Conservation (phyloP, 2,329 filamentous ascomycete genomes). For the Cordyceps tenuipes region DNA sequence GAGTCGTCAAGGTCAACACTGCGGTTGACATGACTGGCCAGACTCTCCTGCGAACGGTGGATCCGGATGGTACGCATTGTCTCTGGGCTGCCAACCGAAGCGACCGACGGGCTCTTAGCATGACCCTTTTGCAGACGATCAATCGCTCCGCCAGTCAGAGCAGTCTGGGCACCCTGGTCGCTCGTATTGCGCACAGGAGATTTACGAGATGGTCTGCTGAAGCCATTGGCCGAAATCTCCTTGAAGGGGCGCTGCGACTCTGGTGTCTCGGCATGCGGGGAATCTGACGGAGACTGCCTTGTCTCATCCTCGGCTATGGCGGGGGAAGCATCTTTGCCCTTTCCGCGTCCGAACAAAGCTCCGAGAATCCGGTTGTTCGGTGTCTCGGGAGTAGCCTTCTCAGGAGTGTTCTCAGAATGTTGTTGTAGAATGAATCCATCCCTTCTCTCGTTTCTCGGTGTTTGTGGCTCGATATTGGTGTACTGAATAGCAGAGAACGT, state of each 20-base stretch:
- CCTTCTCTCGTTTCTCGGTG: constrained; percentile 42
- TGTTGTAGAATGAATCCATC: constrained; percentile 49
- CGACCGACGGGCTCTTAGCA: constrained; percentile 29
- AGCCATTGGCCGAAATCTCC: constrained; percentile 53
- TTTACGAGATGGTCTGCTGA: constrained; percentile 32
- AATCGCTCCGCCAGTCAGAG: constrained; percentile 72
- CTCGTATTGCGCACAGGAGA: constrained; percentile 34
- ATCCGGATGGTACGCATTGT: constrained; percentile 35
- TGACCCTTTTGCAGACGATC: constrained; percentile 50
- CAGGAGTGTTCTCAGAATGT: constrained; percentile 27
- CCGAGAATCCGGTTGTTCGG: constrained; percentile 33
- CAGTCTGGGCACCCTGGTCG: constrained; percentile 74
- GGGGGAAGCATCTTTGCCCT: constrained; percentile 30
- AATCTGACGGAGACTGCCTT: constrained; percentile 40
- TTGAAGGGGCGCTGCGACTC: constrained; percentile 51
- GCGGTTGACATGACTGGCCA: constrained; percentile 33
- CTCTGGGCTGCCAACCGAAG: constrained; percentile 26
- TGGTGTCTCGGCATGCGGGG: constrained; percentile 36
- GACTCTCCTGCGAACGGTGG: constrained; percentile 41
- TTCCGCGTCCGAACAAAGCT: constrained; percentile 38
- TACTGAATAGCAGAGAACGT: constrained; percentile 30
- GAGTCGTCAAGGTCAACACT: constrained; percentile 31
- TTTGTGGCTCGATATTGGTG: constrained; percentile 38
- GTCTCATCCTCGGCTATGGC: constrained; percentile 59
- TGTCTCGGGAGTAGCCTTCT: constrained; percentile 27